These are phyloP conservation scores for Ophiobolus disseminans DNA, from an alignment of 2,329 filamentous ascomycete genomes.

Conservation along the genomic window DNA sequence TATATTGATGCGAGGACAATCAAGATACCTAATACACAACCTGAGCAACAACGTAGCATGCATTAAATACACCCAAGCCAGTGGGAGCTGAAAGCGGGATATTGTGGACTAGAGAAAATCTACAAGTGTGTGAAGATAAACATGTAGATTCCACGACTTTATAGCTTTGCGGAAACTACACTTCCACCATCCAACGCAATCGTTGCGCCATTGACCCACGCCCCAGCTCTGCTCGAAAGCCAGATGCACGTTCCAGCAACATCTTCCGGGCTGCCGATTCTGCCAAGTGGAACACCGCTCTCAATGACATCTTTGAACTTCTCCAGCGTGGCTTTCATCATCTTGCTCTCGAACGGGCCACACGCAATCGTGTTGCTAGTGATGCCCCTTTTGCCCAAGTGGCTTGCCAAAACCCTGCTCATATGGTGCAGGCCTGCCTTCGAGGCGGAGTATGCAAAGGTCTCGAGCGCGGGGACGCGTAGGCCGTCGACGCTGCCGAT, in stretches of 20 bases:
- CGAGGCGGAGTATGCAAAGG: slow-evolving; percentile 65
- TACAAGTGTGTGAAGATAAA: too few species aligned
- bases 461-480: slow-evolving; percentile 65
- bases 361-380: slow-evolving; percentile 75
- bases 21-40: too few species aligned
- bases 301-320: slow-evolving; percentile 64
- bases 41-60: too few species aligned
- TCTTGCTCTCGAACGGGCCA: slow-evolving; percentile 73
- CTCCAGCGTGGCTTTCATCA: slow-evolving; percentile 74
- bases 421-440: slow-evolving; percentile 72
- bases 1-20: too few species aligned
- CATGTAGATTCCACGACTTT: too few species aligned
- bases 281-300: slow-evolving; percentile 67
- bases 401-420: slow-evolving; percentile 68
- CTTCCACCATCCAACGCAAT: slow-evolving; percentile 52
- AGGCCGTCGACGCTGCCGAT: slow-evolving; percentile 71
- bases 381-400: slow-evolving; percentile 66
- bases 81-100: too few species aligned
- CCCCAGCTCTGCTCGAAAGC: slow-evolving; percentile 70
- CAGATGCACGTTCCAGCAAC: slow-evolving; percentile 76
- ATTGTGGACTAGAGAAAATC: too few species aligned
- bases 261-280: slow-evolving; percentile 72
- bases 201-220: slow-evolving; percentile 53
- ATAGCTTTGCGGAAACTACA: slow-evolving; percentile 49
- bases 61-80: too few species aligned